These are phyloP conservation scores for Aspergillus quadricinctus DNA, from an alignment of 2,329 filamentous ascomycete genomes.

Conservation along the genomic window DNA sequence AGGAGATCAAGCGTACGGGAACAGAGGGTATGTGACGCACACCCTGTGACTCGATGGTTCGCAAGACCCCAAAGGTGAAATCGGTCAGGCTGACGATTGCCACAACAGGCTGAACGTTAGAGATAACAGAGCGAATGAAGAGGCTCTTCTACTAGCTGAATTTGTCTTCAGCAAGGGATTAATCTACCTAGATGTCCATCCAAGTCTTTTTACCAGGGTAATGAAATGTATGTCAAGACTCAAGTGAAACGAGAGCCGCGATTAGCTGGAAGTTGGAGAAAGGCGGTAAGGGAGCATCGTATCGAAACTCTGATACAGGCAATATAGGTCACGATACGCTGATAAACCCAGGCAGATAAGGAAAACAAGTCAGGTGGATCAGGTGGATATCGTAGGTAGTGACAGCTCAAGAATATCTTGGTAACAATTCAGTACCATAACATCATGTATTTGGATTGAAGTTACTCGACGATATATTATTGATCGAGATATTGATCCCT, in stretches of 20 bases:
- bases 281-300: neutral
- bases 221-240: neutral
- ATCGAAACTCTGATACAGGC: neutral
- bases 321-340: neutral
- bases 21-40: slow-evolving; percentile 37
- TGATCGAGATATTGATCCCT: neutral
- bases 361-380: neutral
- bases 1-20: slow-evolving; percentile 9
- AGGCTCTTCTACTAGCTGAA: neutral
- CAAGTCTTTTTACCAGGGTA: neutral
- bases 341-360: neutral
- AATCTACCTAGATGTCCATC: neutral
- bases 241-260: neutral
- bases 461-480: neutral
- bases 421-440: neutral
- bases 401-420: neutral
- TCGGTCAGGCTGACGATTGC: slow-evolving; percentile 11
- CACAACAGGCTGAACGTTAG: neutral
- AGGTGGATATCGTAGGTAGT: neutral
- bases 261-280: neutral
- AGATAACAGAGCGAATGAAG: neutral
- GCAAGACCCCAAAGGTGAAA: slow-evolving; percentile 5
- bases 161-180: slow-evolving; percentile 2
- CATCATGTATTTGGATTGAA: neutral
- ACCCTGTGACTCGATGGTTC: slow-evolving; percentile 38